Evolutionary conservation across 441 rosid genomes (phyloP).

Genomic region (Dalechampia spathulata): DNA sequence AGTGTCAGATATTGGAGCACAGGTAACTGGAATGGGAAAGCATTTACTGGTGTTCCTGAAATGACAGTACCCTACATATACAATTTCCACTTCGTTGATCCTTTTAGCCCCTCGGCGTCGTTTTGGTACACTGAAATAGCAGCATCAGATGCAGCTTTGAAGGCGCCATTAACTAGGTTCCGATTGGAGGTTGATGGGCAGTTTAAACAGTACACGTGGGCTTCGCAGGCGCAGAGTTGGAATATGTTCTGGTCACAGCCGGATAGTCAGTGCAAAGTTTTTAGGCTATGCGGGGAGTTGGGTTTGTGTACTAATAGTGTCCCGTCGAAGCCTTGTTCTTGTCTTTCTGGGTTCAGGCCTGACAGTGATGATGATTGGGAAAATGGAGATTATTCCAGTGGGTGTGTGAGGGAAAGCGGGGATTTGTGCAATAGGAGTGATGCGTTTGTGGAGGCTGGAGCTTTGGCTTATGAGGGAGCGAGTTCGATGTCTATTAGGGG

Average conservation of each 20-base stretch:
- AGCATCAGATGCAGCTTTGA: constrained; percentile 16
- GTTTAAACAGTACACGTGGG: constrained; percentile 66
- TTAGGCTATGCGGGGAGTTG: constrained; percentile 54
- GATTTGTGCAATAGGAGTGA: constrained; percentile 34
- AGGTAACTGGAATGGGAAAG: constrained; percentile 66
- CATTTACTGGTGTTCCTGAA: constrained; percentile 57
- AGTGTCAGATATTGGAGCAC: constrained; percentile 55
- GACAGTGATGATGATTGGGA: constrained; percentile 40
- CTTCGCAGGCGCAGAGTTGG: constrained; percentile 51
- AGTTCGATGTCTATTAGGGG: constrained; percentile 25
- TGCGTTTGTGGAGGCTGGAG: constrained; percentile 42
- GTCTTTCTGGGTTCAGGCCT: constrained; percentile 56
- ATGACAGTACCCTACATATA: constrained; percentile 74
- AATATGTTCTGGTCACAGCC: constrained; percentile 75
- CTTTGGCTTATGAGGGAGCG: constrained; percentile 35
- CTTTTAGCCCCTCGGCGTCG: constrained; percentile 43
- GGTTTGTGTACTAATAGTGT: constrained; percentile 41
- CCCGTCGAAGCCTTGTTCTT: constrained; percentile 36
- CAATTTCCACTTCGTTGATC: constrained; percentile 50
- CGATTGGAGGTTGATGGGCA: constrained; percentile 41
- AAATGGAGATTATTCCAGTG: constrained; percentile 39
- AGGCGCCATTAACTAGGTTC: constrained; percentile 44
- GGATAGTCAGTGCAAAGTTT: constrained; percentile 55
- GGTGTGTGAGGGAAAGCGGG: constrained; percentile 40
- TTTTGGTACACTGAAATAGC: constrained; percentile 59